A percentile compares a stretch with the other conserved stretches of the same genome.
Evolutionary conservation across 768 basidiomycete genomes (phyloP).

Genomic region (Thelephora ganbajun): DNA sequence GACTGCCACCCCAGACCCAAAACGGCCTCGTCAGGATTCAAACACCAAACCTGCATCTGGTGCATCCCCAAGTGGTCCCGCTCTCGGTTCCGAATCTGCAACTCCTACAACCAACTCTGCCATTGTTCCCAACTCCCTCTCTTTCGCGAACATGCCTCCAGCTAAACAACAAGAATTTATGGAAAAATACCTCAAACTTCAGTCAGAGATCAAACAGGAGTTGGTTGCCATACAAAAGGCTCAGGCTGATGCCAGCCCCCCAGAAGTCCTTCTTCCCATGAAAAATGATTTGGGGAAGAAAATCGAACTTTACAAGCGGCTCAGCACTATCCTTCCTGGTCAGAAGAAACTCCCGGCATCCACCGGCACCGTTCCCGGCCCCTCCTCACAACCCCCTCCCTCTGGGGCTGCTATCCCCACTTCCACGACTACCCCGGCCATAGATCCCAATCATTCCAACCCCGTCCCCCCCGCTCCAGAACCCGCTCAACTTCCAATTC

Average conservation of each 20-base stretch:
- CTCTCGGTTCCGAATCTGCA: no score
- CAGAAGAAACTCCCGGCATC: not conserved
- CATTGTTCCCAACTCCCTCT: not conserved
- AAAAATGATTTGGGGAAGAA: not conserved
- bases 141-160: not conserved
- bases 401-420: not conserved
- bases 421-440: not conserved
- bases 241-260: not conserved
- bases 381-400: not conserved
- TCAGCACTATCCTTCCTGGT: not conserved
- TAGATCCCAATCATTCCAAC: not conserved
- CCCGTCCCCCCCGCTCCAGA: not conserved
- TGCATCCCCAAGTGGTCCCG: not conserved
- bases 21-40: not conserved
- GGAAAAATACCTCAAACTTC: not conserved
- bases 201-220: not conserved
- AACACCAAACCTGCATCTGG: not conserved
- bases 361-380: not conserved
- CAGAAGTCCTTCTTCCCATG: not conserved
- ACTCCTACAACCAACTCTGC: not conserved
- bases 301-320: not conserved
- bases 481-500: not conserved
- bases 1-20: not conserved
- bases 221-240: not conserved
- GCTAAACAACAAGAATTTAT: not conserved